Conservation (phyloP, 441 rosid genomes). For the Breynia disticha region DNA sequence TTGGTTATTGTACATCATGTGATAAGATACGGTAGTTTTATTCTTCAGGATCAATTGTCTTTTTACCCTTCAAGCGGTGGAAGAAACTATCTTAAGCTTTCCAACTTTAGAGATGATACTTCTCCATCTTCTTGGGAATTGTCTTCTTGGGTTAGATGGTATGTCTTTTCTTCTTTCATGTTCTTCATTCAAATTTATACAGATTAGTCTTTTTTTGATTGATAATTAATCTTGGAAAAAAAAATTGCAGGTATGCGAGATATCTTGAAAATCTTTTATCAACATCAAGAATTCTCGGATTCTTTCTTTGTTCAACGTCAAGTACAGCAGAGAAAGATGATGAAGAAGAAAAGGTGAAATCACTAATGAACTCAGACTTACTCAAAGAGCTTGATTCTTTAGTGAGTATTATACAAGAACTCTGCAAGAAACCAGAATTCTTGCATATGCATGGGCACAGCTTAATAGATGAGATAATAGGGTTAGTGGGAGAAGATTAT, state of each 20-base stretch:
- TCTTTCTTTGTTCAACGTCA: constrained; percentile 46
- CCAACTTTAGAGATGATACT: constrained; percentile 52
- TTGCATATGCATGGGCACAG: constrained; percentile 20
- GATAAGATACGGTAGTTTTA: constrained; percentile 61
- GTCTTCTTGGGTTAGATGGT: constrained; percentile 84
- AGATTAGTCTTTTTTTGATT: neutral
- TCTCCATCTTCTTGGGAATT: constrained; percentile 61
- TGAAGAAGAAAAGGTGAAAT: constrained; percentile 44
- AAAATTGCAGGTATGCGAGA: constrained; percentile 40
- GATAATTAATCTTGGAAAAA: neutral
- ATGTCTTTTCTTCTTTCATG: neutral
- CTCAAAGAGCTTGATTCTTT: constrained; percentile 45
- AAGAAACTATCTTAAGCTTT: constrained; percentile 70
- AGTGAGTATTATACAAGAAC: constrained; percentile 40
- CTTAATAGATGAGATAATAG: constrained; percentile 27
- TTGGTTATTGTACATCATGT: constrained; percentile 53
- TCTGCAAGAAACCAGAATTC: constrained; percentile 38
- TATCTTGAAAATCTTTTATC: constrained; percentile 60
- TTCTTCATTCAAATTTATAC: too few species aligned
- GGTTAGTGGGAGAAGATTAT: constrained; percentile 47
- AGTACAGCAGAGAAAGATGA: constrained; percentile 36
- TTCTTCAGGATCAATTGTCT: constrained; percentile 82
- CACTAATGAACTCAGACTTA: constrained; percentile 36
- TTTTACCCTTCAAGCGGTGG: constrained; percentile 67
- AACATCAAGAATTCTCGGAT: constrained; percentile 54